phyloP scores from a whole-genome alignment of 345 rosid genomes.

The Eucalyptus marginata region DNA sequence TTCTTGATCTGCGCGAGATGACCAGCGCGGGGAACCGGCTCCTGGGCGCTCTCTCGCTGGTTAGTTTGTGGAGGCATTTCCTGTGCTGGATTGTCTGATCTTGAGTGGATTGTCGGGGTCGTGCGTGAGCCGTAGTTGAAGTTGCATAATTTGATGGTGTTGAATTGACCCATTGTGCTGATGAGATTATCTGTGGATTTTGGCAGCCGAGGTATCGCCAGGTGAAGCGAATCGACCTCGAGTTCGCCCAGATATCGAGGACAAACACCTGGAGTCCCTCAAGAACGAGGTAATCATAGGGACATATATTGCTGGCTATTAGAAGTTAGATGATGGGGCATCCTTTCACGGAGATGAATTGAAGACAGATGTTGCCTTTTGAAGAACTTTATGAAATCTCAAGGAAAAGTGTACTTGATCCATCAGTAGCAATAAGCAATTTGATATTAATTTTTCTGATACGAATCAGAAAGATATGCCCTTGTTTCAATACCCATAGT shows the following conservation, averaged over 20 bases:
- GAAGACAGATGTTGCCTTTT: not conserved
- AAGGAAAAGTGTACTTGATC: not conserved
- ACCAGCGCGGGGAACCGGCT: constrained; percentile 64
- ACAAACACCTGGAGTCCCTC: constrained; percentile 51
- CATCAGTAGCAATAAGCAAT: not conserved
- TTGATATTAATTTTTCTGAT: not conserved
- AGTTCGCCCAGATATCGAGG: constrained; percentile 81
- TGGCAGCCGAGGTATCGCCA: constrained; percentile 57
- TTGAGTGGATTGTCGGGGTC: not conserved
- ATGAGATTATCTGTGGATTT: not conserved
- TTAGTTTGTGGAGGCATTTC: not conserved
- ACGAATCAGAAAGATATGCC: not conserved
- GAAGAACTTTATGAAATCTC: not conserved
- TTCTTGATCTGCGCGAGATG: constrained; percentile 71
- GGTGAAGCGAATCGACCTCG: constrained; percentile 66
- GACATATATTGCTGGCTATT: not conserved
- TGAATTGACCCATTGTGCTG: not conserved
- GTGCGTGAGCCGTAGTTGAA: not conserved
- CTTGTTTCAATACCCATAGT: not conserved
- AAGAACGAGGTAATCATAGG: constrained; percentile 28
- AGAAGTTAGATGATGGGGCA: not conserved
- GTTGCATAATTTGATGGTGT: not conserved
- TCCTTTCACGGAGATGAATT: not conserved
- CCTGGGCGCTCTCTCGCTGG: constrained; percentile 69
- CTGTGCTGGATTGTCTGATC: fast-evolving